Conservation (phyloP, 2,329 filamentous ascomycete genomes). For the Tolypocladium amazonense region DNA sequence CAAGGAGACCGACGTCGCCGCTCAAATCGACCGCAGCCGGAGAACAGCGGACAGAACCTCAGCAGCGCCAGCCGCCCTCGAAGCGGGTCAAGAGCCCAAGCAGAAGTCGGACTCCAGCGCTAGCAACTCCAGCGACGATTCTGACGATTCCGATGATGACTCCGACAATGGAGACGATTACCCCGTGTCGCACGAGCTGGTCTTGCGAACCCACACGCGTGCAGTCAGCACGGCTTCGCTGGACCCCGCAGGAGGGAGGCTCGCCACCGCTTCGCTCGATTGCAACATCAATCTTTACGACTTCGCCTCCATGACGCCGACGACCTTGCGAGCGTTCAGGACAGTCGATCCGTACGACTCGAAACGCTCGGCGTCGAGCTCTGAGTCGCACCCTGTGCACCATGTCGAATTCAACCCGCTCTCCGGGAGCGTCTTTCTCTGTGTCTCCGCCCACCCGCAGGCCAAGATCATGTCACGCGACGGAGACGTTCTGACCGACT, state of each 20-base stretch:
- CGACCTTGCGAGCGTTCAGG: conserved; percentile 87
- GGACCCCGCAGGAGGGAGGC: conserved; percentile 72
- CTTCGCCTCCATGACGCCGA: conserved; percentile 90
- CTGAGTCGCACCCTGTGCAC: conserved; percentile 82
- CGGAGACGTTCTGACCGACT: conserved; percentile 76
- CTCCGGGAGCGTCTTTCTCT: conserved; percentile 70
- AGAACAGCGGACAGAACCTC: conserved; percentile 30
- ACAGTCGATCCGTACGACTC: conserved; percentile 76
- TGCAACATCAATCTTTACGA: conserved; percentile 90
- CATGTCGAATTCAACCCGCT: conserved; percentile 78
- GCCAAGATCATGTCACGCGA: conserved; percentile 84
- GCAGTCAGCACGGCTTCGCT: conserved; percentile 76
- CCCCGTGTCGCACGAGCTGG: conserved; percentile 84
- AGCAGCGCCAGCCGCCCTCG: conserved; percentile 5
- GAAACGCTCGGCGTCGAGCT: conserved; percentile 54
- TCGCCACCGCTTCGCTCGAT: conserved; percentile 87
- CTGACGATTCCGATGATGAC: conserved; percentile 42
- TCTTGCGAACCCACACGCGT: conserved; percentile 85
- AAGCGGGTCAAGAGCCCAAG: conserved; percentile 8
- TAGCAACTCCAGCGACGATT: conserved; percentile 33
- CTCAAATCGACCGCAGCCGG: conserved; percentile 72
- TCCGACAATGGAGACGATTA: conserved; percentile 75
- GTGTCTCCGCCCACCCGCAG: conserved; percentile 80
- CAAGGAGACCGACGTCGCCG: conserved; percentile 60
- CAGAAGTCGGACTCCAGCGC: conserved; percentile 32